These are phyloP conservation scores for Populus nigra DNA, from an alignment of 345 rosid genomes.

Conservation along the genomic window DNA sequence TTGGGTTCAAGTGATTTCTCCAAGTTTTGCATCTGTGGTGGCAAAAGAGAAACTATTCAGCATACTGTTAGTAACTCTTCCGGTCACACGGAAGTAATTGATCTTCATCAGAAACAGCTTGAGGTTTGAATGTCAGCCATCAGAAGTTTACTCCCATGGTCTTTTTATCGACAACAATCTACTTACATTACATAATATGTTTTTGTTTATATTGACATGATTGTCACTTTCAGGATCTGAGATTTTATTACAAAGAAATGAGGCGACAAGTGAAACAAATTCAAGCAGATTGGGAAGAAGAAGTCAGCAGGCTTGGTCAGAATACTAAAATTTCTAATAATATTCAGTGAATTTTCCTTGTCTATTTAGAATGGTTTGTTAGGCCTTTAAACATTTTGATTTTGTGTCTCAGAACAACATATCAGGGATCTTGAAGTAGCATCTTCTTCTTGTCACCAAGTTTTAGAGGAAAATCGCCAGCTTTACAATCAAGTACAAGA, in stretches of 20 bases:
- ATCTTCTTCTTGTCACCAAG: conserved; percentile 72
- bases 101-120: conserved; percentile 59
- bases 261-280: conserved; percentile 56
- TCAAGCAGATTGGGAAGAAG: conserved; percentile 68
- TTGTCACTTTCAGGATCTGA: conserved; percentile 52
- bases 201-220: background rate
- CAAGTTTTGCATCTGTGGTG: conserved; percentile 75
- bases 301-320: conserved; percentile 61
- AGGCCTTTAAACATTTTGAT: background rate
- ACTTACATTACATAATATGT: background rate
- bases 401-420: conserved; percentile 50
- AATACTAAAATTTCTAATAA: background rate
- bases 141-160: background rate
- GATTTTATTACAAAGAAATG: conserved; percentile 41
- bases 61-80: conserved; percentile 27
- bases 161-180: background rate
- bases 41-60: conserved; percentile 40
- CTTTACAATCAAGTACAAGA: conserved; percentile 99
- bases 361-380: background rate
- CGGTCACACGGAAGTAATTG: conserved; percentile 39
- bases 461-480: conserved; percentile 81
- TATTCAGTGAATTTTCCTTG: background rate
- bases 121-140: conserved; percentile 41
- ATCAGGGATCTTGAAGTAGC: conserved; percentile 71
- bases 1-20: conserved; percentile 67